Conservation (phyloP, 495 filamentous ascomycete genomes). For the Achaetomiella virescens region DNA sequence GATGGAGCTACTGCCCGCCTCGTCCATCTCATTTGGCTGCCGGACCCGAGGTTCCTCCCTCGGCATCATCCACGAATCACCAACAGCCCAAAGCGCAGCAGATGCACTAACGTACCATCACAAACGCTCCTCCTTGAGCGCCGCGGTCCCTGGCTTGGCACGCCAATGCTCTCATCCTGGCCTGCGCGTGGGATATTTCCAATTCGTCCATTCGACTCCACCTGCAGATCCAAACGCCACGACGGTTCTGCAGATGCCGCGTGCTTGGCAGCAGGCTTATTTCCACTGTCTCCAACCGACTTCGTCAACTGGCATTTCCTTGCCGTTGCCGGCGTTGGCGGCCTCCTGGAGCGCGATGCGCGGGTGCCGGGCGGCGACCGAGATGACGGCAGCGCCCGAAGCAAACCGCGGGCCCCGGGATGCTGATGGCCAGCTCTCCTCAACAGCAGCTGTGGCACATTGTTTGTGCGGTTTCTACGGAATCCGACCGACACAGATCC, state of each 20-base stretch:
- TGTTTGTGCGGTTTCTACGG: too few relatives aligned
- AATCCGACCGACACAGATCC: too few relatives aligned
- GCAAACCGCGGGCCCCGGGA: neutral
- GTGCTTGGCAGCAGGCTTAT: constrained; percentile 14
- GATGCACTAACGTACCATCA: too few relatives aligned
- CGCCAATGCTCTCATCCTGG: neutral
- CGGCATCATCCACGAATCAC: too few relatives aligned
- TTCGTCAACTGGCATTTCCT: neutral
- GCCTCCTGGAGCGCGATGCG: constrained; percentile 16
- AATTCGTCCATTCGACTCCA: neutral
- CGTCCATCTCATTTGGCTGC: too few relatives aligned
- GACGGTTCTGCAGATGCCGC: neutral
- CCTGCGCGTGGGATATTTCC: neutral
- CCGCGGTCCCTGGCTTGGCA: constrained; percentile 5
- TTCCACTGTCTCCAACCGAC: constrained; percentile 6
- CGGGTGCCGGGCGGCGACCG: neutral
- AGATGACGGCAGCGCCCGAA: neutral
- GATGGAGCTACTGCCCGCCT: too few relatives aligned
- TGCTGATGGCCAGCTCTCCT: too few relatives aligned
- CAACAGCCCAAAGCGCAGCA: too few relatives aligned
- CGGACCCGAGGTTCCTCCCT: too few relatives aligned
- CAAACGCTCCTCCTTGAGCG: neutral
- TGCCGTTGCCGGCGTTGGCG: constrained; percentile 16
- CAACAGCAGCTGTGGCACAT: too few relatives aligned
- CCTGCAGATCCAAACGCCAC: neutral